A percentile compares a stretch with the other conserved stretches of the same genome.
Evolutionary conservation across 73 alveolate species (phyloP).

Genomic region (Paramecium caudatum): DNA sequence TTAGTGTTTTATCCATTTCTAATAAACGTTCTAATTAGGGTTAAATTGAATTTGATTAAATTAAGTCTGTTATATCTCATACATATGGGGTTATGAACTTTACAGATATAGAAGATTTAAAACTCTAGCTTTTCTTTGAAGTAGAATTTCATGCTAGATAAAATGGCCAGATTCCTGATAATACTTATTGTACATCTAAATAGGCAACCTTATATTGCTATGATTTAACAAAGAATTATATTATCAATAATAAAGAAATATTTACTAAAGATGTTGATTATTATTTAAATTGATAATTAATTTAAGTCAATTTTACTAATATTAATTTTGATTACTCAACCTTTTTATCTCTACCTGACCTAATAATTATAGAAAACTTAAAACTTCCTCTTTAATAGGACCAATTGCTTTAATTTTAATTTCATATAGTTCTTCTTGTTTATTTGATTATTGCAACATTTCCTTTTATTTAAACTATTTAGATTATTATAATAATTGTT

Average conservation of each 20-base stretch:
- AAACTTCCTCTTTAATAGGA: not conserved
- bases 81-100: not conserved
- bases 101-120: not conserved
- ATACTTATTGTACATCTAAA: slow-evolving; percentile 32
- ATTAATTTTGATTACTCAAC: not conserved
- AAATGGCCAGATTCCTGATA: not conserved
- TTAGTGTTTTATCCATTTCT: not conserved
- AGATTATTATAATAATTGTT: not conserved
- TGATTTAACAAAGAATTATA: not conserved
- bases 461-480: not conserved
- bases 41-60: not conserved
- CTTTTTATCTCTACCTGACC: not conserved
- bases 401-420: slow-evolving; percentile 14
- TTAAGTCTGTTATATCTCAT: not conserved
- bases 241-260: not conserved
- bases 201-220: not conserved
- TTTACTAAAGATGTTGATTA: slow-evolving; percentile 10
- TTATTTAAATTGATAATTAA: not conserved
- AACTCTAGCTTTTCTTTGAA: not conserved
- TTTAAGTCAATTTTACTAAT: not conserved
- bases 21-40: not conserved
- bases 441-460: slow-evolving; percentile 14
- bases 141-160: not conserved
- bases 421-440: slow-evolving; percentile 8
- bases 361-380: not conserved